These are phyloP conservation scores for Xylaria digitata DNA, from an alignment of 2,329 filamentous ascomycete species.

Conservation along the genomic window DNA sequence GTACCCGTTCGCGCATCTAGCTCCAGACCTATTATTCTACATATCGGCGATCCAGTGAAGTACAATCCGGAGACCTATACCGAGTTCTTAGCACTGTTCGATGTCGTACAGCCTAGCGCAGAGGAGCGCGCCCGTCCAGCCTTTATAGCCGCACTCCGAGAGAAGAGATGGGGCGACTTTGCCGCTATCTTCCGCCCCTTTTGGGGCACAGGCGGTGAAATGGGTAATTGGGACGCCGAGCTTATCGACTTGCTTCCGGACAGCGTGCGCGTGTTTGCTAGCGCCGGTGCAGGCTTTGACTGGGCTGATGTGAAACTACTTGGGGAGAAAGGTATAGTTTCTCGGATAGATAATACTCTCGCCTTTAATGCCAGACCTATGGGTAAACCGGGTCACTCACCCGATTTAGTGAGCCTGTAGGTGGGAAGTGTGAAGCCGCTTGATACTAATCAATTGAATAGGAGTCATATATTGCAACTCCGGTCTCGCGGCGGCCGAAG, in stretches of 20 bases:
- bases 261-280: slow-evolving; percentile 67
- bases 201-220: slow-evolving; percentile 73
- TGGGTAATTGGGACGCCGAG: slow-evolving; percentile 71
- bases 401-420: background rate
- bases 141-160: slow-evolving; percentile 62
- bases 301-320: slow-evolving; percentile 71
- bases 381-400: background rate
- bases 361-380: background rate
- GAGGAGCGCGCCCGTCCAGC: slow-evolving; percentile 63
- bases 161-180: slow-evolving; percentile 67
- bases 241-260: slow-evolving; percentile 65
- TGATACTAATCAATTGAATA: slow-evolving; percentile 40
- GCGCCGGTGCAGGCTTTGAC: slow-evolving; percentile 71
- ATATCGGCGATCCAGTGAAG: slow-evolving; percentile 74
- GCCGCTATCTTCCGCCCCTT: slow-evolving; percentile 65
- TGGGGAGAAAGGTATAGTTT: slow-evolving; percentile 64
- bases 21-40: slow-evolving; percentile 70
- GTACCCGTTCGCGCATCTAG: slow-evolving; percentile 39
- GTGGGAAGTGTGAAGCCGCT: background rate
- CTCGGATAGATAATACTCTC: no score
- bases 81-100: slow-evolving; percentile 57
- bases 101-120: slow-evolving; percentile 62
- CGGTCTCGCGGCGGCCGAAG: slow-evolving; percentile 75
- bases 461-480: slow-evolving; percentile 79
- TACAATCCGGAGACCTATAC: slow-evolving; percentile 62